phyloP scores from a whole-genome alignment of 2,329 filamentous ascomycete genomes.

The Epicoccum sorghinum region DNA sequence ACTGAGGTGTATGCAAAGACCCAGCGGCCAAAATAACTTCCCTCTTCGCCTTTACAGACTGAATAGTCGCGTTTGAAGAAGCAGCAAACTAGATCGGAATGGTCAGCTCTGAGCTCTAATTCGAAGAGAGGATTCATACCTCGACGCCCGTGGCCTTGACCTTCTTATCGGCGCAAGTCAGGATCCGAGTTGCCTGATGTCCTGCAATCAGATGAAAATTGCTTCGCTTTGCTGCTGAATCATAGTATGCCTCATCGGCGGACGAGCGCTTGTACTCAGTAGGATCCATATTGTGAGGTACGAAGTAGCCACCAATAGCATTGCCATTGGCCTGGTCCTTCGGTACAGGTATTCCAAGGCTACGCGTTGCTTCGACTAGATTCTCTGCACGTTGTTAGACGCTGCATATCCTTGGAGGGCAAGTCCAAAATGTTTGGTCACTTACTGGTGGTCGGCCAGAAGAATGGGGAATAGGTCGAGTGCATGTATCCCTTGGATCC shows the following conservation, averaged over 20 bases:
- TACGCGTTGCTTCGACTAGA: slow-evolving; percentile 23
- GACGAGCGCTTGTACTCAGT: slow-evolving; percentile 23
- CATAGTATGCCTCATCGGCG: slow-evolving; percentile 30
- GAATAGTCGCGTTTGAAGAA: slow-evolving; percentile 16
- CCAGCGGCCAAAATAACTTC: slow-evolving; percentile 37
- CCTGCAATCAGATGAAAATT: slow-evolving; percentile 31
- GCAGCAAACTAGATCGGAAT: slow-evolving; percentile 14
- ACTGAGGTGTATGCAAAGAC: slow-evolving; percentile 33
- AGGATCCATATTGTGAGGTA: slow-evolving; percentile 26
- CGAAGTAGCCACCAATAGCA: slow-evolving; percentile 29
- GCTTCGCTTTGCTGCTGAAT: slow-evolving; percentile 17
- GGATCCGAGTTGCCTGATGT: slow-evolving; percentile 21
- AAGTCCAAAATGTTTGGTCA: neutral
- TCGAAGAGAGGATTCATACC: neutral
- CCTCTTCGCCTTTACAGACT: slow-evolving; percentile 24
- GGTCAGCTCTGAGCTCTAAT: neutral
- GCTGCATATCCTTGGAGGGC: neutral
- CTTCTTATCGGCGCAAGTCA: slow-evolving; percentile 15
- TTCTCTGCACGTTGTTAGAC: slow-evolving; percentile 22
- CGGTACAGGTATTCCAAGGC: slow-evolving; percentile 20
- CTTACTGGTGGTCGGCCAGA: slow-evolving; percentile 32
- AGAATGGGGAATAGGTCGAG: slow-evolving; percentile 25
- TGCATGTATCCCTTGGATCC: slow-evolving; percentile 27
- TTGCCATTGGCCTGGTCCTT: slow-evolving; percentile 30
- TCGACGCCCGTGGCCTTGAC: slow-evolving; percentile 28